These are phyloP conservation scores for Suillus plorans DNA, from an alignment of 768 basidiomycete species.

Conservation along the genomic window DNA sequence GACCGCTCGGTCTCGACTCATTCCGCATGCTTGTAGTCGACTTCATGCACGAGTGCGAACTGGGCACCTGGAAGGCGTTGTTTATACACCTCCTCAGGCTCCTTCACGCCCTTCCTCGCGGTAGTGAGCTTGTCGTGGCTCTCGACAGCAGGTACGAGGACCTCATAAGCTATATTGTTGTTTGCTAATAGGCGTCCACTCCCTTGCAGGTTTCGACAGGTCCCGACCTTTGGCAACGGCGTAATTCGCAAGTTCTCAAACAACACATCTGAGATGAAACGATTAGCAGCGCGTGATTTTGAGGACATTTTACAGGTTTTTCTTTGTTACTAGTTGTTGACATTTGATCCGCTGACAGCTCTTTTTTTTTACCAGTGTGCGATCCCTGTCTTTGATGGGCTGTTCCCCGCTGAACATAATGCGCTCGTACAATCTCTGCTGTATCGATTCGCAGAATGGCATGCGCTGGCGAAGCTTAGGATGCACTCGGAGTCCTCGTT, in stretches of 20 bases:
- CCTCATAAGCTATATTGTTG: too few species aligned
- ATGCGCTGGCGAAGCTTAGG: conserved; percentile 32
- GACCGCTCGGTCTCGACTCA: conserved; percentile 19
- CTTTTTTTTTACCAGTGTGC: conserved; percentile 25
- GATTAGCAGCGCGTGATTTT: too few species aligned
- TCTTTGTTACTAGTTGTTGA: too few species aligned
- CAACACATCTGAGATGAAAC: too few species aligned
- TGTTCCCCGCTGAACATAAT: conserved; percentile 29
- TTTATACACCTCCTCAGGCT: conserved; percentile 36
- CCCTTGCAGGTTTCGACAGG: too few species aligned
- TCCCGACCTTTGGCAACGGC: too few species aligned
- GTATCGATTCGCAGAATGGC: conserved; percentile 13
- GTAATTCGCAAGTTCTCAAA: too few species aligned
- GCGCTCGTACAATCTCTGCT: conserved; percentile 20
- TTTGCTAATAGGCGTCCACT: too few species aligned
- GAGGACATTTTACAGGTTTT: too few species aligned
- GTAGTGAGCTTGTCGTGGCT: background rate
- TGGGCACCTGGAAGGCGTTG: conserved; percentile 37
- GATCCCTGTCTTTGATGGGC: conserved; percentile 37
- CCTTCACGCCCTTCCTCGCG: conserved; percentile 9
- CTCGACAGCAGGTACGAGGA: background rate
- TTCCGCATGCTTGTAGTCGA: conserved; percentile 32
- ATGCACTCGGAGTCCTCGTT: conserved; percentile 26
- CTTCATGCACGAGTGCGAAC: conserved; percentile 39
- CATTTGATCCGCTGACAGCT: too few species aligned